Percentiles rank a stretch among this genome's conserved stretches.
These are phyloP conservation scores for Curvularia lunata DNA, from an alignment of 2,329 filamentous ascomycete species.

Conservation along the genomic window DNA sequence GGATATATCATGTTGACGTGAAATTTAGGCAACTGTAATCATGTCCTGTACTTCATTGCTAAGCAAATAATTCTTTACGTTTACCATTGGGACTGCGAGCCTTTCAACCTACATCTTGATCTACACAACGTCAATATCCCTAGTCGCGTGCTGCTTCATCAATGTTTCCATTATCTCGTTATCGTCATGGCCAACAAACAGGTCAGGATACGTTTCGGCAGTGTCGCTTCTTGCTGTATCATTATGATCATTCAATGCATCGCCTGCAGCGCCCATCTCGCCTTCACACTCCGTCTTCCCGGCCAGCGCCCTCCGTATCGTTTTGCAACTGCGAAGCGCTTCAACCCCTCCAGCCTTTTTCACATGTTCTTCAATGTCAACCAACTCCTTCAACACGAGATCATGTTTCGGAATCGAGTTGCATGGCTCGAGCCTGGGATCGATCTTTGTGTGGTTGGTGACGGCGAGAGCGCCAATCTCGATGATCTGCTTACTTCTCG, in stretches of 20 bases:
- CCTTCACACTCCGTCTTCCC: neutral
- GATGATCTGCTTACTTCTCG: slow-evolving; percentile 33
- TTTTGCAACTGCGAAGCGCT: slow-evolving; percentile 27
- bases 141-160: slow-evolving; percentile 16
- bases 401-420: neutral
- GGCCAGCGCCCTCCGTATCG: slow-evolving; percentile 21
- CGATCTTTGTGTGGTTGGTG: slow-evolving; percentile 11
- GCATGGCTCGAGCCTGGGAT: slow-evolving; percentile 5
- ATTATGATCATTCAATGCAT: neutral
- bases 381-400: slow-evolving; percentile 22
- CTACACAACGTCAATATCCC: neutral
- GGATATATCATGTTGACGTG: neutral
- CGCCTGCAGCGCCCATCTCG: neutral
- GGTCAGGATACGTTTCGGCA: neutral
- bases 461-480: slow-evolving; percentile 42
- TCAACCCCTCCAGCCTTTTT: slow-evolving; percentile 14
- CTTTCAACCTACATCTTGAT: neutral
- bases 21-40: neutral
- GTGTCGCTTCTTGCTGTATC: slow-evolving; percentile 12
- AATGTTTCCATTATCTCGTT: slow-evolving; percentile 18
- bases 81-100: too few relatives aligned
- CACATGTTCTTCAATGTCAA: slow-evolving; percentile 28
- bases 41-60: neutral
- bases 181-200: slow-evolving; percentile 11
- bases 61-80: too few relatives aligned